phyloP scores from a whole-genome alignment of 768 basidiomycete genomes.

The Obba rivulosa region DNA sequence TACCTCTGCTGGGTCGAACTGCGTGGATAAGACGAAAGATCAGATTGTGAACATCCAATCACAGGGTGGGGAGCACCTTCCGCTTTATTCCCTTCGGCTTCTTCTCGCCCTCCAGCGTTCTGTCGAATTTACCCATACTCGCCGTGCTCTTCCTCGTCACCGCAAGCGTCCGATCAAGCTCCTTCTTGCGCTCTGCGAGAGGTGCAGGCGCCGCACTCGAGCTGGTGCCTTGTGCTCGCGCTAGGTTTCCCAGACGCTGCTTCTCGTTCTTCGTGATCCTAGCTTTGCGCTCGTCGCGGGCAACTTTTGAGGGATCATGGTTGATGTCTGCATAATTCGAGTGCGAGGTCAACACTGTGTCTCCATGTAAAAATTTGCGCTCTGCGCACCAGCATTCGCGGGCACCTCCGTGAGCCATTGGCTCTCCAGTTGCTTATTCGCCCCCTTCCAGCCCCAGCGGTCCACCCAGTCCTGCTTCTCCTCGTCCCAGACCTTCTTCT shows the following conservation, averaged over 20 bases:
- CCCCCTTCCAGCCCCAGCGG: constrained; percentile 85
- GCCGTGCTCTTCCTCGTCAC: constrained; percentile 80
- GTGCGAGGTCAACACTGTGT: background rate
- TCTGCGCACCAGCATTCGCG: constrained; percentile 67
- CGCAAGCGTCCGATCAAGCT: constrained; percentile 5
- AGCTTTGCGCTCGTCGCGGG: constrained; percentile 74
- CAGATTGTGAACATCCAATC: background rate
- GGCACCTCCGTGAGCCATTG: constrained; percentile 95
- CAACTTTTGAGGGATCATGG: constrained; percentile 71
- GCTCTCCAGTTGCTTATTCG: constrained; percentile 80
- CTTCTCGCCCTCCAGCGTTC: constrained; percentile 85
- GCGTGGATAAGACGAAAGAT: constrained; percentile 3
- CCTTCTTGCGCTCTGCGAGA: constrained; percentile 37
- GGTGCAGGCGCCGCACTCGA: constrained; percentile 5
- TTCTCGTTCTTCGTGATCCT: constrained; percentile 81
- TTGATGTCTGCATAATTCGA: constrained; percentile 58
- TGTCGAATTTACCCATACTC: constrained; percentile 94
- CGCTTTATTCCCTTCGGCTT: constrained; percentile 85
- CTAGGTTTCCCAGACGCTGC: constrained; percentile 67
- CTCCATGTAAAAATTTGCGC: background rate
- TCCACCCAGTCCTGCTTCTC: constrained; percentile 90
- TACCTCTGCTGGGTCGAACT: constrained; percentile 85
- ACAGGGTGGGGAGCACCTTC: constrained; percentile 54
- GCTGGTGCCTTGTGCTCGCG: constrained; percentile 45
- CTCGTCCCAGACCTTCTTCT: constrained; percentile 90